phyloP scores from a whole-genome alignment of 2,329 filamentous ascomycete species.

The Lachnellula arida region DNA sequence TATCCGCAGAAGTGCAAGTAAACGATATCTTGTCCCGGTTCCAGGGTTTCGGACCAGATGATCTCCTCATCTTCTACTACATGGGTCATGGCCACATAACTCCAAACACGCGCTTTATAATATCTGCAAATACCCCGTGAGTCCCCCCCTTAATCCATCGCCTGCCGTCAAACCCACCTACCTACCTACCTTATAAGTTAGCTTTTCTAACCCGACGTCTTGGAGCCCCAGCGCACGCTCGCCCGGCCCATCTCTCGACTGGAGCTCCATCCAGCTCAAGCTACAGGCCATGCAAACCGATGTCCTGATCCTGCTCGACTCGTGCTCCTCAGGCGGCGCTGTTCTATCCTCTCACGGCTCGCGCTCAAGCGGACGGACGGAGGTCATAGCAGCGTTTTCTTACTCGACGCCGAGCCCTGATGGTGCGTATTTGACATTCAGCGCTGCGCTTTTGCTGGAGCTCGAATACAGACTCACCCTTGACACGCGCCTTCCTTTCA shows the following conservation, averaged over 20 bases:
- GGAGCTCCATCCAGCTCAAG: background rate
- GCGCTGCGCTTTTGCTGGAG: background rate
- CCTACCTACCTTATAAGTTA: no score
- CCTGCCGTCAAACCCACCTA: no score
- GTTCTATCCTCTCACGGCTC: background rate
- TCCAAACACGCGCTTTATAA: background rate
- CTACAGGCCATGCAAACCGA: background rate
- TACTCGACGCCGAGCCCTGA: background rate
- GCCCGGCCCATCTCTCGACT: background rate
- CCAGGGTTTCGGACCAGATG: background rate
- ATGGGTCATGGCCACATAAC: background rate
- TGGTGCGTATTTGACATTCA: background rate
- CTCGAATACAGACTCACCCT: background rate
- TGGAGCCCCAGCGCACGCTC: background rate
- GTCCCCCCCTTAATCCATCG: no score
- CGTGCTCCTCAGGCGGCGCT: background rate
- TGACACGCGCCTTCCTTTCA: background rate
- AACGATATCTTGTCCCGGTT: background rate
- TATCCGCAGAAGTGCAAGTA: background rate
- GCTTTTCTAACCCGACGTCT: background rate
- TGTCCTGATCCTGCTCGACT: background rate
- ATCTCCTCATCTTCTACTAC: background rate
- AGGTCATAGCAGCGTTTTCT: background rate
- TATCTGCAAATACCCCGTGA: background rate
- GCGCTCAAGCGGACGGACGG: background rate